phyloP scores from a whole-genome alignment of 352 stramenopile genomes.

The Phytopythium mirpurense region DNA sequence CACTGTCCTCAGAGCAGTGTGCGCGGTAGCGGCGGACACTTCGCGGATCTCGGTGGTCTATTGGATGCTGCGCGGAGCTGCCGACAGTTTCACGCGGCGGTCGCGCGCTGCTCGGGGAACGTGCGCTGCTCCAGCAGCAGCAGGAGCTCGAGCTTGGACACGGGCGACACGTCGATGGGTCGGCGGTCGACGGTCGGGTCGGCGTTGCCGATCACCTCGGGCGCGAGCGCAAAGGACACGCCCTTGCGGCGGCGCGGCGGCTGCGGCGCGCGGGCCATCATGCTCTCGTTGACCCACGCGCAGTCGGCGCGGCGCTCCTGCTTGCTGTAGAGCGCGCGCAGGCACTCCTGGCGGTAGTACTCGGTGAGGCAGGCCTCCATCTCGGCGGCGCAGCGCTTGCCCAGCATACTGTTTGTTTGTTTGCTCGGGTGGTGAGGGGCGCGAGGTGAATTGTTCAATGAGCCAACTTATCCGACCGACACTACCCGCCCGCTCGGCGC shows the following conservation, averaged over 20 bases:
- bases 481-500: too few species aligned
- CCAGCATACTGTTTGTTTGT: slow-evolving; percentile 28
- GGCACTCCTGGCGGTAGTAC: slow-evolving; percentile 80
- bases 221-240: slow-evolving; percentile 56
- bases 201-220: slow-evolving; percentile 68
- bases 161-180: slow-evolving; percentile 68
- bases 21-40: not conserved
- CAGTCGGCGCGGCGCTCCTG: slow-evolving; percentile 37
- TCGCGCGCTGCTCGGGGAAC: slow-evolving; percentile 30
- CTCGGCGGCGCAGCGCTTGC: slow-evolving; percentile 66
- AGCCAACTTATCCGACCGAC: slow-evolving; percentile 12
- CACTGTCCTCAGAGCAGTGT: not conserved
- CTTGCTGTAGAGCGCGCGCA: slow-evolving; percentile 71
- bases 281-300: slow-evolving; percentile 41
- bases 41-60: not conserved
- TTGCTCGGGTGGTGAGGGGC: slow-evolving; percentile 14
- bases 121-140: slow-evolving; percentile 68
- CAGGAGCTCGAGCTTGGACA: slow-evolving; percentile 71
- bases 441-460: slow-evolving; percentile 38
- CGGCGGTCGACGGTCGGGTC: slow-evolving; percentile 68
- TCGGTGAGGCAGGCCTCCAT: slow-evolving; percentile 75
- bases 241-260: slow-evolving; percentile 34
- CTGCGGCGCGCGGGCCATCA: slow-evolving; percentile 32
- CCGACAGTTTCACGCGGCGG: slow-evolving; percentile 9
- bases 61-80: too few species aligned